phyloP scores from a whole-genome alignment of 2,329 filamentous ascomycete species.

The Scolecobasidium constrictum region DNA sequence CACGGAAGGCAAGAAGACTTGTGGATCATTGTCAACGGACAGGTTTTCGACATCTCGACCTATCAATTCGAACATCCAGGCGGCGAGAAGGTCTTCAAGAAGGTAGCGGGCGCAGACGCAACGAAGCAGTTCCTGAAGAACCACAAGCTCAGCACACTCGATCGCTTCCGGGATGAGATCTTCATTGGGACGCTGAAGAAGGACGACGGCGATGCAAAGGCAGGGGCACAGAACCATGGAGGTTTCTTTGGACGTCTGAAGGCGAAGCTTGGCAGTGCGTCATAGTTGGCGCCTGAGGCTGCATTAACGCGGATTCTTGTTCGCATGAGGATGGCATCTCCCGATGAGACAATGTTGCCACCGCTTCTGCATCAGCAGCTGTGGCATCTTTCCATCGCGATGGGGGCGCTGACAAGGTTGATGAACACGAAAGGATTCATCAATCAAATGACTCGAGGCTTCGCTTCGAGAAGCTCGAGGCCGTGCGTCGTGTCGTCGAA shows the following conservation, averaged over 20 bases:
- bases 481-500: neutral
- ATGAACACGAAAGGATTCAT: too few relatives aligned
- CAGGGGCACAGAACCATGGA: neutral
- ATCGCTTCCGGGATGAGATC: neutral
- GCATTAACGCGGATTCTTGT: too few relatives aligned
- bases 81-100: conserved; percentile 80
- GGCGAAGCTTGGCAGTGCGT: neutral
- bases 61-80: conserved; percentile 85
- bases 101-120: conserved; percentile 81
- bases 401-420: too few relatives aligned
- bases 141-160: neutral
- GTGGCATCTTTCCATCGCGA: too few relatives aligned
- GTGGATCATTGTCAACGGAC: conserved; percentile 76
- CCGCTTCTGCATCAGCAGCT: too few relatives aligned
- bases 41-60: conserved; percentile 70
- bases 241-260: neutral
- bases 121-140: conserved; percentile 87
- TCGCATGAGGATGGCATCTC: too few relatives aligned
- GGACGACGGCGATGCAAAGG: neutral
- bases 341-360: too few relatives aligned
- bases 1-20: conserved; percentile 27
- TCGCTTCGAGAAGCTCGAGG: neutral
- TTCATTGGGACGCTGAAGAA: neutral
- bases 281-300: neutral
- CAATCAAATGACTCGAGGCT: too few relatives aligned